A percentile compares a stretch with the other conserved stretches of the same genome.
Conservation (phyloP, 2,329 filamentous ascomycete species). For the Pyrenochaeta sp. region DNA sequence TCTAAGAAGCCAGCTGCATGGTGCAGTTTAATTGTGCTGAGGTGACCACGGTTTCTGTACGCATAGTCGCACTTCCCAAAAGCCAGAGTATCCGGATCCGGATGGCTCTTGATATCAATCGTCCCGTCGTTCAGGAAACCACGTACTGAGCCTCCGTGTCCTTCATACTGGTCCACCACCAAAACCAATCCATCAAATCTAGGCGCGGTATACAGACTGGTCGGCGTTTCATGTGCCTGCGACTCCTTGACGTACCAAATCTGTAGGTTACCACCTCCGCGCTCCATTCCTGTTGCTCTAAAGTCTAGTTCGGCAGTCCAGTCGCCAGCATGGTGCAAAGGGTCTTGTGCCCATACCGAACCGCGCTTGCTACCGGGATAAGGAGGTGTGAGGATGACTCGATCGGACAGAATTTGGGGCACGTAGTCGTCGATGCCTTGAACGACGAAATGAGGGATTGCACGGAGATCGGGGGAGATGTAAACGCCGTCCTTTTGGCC, state of each 20-base stretch:
- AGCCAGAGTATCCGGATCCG: constrained; percentile 81
- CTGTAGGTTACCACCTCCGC: constrained; percentile 88
- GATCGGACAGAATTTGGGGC: constrained; percentile 79
- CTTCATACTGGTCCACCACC: constrained; percentile 84
- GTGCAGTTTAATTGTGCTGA: constrained; percentile 81
- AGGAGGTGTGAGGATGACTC: constrained; percentile 88
- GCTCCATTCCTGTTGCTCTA: constrained; percentile 83
- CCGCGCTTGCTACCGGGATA: constrained; percentile 86
- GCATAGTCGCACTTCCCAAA: constrained; percentile 92
- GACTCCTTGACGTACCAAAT: constrained; percentile 87
- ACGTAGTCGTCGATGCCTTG: constrained; percentile 62
- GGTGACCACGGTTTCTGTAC: constrained; percentile 90
- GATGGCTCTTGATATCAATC: constrained; percentile 78
- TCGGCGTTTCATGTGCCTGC: constrained; percentile 68
- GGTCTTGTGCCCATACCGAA: constrained; percentile 78
- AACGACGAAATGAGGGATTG: constrained; percentile 65
- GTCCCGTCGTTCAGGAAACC: constrained; percentile 94
- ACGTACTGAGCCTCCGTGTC: constrained; percentile 79
- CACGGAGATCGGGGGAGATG: constrained; percentile 69
- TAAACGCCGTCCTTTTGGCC: constrained; percentile 70
- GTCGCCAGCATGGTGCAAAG: constrained; percentile 66
- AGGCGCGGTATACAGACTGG: constrained; percentile 83
- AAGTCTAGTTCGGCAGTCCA: constrained; percentile 91
- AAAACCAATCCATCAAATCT: constrained; percentile 91
- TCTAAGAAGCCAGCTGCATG: constrained; percentile 70